Evolutionary conservation across 148 eudicot genomes (phyloP).

Genomic region (Camellia lanceoleosa): DNA sequence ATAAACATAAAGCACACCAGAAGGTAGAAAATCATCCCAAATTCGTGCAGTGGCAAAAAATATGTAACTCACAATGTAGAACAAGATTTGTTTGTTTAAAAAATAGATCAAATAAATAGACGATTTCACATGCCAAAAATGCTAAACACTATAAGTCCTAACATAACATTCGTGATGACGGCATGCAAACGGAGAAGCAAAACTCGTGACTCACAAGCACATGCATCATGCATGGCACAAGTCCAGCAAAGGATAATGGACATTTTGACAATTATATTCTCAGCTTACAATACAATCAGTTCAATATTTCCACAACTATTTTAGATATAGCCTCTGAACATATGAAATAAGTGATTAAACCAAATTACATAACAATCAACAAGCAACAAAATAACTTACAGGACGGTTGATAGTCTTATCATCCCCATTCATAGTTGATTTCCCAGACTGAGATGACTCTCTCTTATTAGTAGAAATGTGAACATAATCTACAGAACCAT

Average conservation of each 20-base stretch:
- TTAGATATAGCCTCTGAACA: background rate
- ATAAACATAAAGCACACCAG: constrained; percentile 7
- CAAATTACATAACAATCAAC: constrained; percentile 5
- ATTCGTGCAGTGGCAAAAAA: background rate
- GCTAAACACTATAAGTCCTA: background rate
- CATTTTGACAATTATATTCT: no score
- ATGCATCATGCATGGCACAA: no score
- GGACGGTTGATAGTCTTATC: constrained; percentile 39
- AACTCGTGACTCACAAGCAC: background rate
- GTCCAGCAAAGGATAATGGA: background rate
- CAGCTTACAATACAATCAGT: background rate
- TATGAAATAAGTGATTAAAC: background rate
- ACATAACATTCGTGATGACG: background rate
- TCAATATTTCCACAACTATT: background rate
- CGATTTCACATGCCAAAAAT: background rate
- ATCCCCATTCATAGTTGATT: constrained; percentile 45
- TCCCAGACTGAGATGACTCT: constrained; percentile 47
- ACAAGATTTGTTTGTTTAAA: background rate
- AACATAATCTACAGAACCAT: constrained; percentile 36
- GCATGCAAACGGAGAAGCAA: background rate
- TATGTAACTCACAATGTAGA: background rate
- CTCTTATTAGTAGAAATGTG: constrained; percentile 45
- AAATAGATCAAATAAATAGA: background rate
- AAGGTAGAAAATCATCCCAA: background rate
- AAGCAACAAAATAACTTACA: constrained; percentile 42